phyloP scores from a whole-genome alignment of 2,329 filamentous ascomycete genomes.

The Cercospora nicotianae region DNA sequence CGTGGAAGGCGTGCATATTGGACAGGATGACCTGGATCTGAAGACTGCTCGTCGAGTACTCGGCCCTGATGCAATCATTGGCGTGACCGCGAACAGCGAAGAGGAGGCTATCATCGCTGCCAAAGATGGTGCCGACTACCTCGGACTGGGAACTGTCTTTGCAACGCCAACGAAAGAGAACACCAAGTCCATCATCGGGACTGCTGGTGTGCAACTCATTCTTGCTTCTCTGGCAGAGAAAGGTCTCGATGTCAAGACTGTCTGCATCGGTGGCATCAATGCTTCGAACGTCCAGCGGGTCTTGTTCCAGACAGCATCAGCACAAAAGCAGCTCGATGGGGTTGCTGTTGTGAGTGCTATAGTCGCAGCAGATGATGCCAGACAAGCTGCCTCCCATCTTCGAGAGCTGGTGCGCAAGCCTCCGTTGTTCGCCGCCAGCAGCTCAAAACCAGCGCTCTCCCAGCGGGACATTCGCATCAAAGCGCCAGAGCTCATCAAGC shows the following conservation, averaged over 20 bases:
- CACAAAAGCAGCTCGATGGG: slow-evolving; percentile 67
- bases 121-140: slow-evolving; percentile 77
- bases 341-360: slow-evolving; percentile 90
- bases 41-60: slow-evolving; percentile 68
- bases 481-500: slow-evolving; percentile 49
- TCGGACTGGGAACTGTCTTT: slow-evolving; percentile 88
- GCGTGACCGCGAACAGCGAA: slow-evolving; percentile 76
- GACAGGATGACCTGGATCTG: slow-evolving; percentile 85
- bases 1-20: slow-evolving; percentile 90
- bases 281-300: slow-evolving; percentile 71
- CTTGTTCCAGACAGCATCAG: slow-evolving; percentile 64
- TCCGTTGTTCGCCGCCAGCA: slow-evolving; percentile 38
- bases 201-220: slow-evolving; percentile 67
- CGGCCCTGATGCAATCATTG: slow-evolving; percentile 77
- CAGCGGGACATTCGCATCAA: slow-evolving; percentile 31
- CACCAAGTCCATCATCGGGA: slow-evolving; percentile 77
- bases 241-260: slow-evolving; percentile 57
- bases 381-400: slow-evolving; percentile 62
- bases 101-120: slow-evolving; percentile 73
- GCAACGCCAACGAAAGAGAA: slow-evolving; percentile 85
- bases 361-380: slow-evolving; percentile 69
- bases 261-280: slow-evolving; percentile 90
- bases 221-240: slow-evolving; percentile 59
- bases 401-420: slow-evolving; percentile 53
- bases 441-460: slow-evolving; percentile 36